Percentiles rank a stretch among this genome's conserved stretches.
These are phyloP conservation scores for Oryza punctata DNA, from an alignment of 176 grass and related monocot species.

Conservation along the genomic window DNA sequence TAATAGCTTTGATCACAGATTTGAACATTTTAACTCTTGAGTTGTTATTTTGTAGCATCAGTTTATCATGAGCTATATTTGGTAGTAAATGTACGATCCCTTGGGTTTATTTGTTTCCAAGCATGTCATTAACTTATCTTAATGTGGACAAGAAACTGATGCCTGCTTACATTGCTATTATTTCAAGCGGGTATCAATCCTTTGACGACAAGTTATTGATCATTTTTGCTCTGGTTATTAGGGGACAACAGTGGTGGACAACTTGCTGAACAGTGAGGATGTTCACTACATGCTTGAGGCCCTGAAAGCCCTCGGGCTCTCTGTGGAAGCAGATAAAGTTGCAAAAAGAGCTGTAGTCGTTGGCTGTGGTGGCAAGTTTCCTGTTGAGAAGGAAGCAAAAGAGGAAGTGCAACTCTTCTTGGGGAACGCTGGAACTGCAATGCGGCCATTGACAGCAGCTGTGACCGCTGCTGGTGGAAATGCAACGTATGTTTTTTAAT, in stretches of 20 bases:
- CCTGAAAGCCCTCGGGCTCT: conserved; percentile 79
- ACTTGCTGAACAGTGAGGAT: conserved; percentile 94
- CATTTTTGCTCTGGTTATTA: conserved; percentile 19
- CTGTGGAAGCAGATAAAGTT: conserved; percentile 75
- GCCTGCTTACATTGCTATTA: not conserved
- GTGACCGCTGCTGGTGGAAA: conserved; percentile 95
- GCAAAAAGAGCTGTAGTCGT: conserved; percentile 79
- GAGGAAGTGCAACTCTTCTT: conserved; percentile 92
- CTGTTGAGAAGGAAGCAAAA: conserved; percentile 49
- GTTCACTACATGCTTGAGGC: conserved; percentile 98
- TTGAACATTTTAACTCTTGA: not conserved
- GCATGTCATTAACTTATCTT: not conserved
- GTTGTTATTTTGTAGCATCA: not conserved
- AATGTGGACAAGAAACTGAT: not conserved
- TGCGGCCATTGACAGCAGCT: conserved; percentile 91
- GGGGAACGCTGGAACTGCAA: conserved; percentile 96
- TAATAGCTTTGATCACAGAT: not conserved
- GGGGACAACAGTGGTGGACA: conserved; percentile 94
- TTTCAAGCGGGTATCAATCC: not conserved
- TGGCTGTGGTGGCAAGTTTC: conserved; percentile 82
- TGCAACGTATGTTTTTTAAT: conserved; percentile 58
- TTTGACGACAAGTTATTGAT: not conserved
- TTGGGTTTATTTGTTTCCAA: not conserved
- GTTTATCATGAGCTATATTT: not conserved
- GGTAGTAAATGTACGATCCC: not conserved